Percentiles rank a stretch among this genome's conserved stretches.
These are phyloP conservation scores for Geotrichum citri-aurantii DNA, from an alignment of 1,139 yeast species.

Conservation along the genomic window DNA sequence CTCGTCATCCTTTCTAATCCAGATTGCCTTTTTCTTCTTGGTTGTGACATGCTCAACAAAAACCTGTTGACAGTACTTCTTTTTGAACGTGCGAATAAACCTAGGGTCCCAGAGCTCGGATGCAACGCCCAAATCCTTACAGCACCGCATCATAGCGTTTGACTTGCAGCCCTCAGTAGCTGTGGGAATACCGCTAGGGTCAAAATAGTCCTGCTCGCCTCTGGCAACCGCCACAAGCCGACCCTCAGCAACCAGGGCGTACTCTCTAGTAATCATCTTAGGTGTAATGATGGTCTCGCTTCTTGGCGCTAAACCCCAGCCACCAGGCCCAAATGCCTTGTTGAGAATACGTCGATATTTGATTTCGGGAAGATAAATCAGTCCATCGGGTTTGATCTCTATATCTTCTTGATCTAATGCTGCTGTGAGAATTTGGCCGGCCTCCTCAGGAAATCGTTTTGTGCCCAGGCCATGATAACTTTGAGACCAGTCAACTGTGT, in stretches of 20 bases:
- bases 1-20: conserved; percentile 77
- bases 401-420: conserved; percentile 64
- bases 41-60: conserved; percentile 81
- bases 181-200: conserved; percentile 81
- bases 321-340: conserved; percentile 95
- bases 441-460: conserved; percentile 59
- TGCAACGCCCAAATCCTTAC: conserved; percentile 94
- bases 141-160: conserved; percentile 95
- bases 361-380: conserved; percentile 86
- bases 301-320: conserved; percentile 96
- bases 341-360: conserved; percentile 85
- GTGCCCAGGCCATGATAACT: conserved; percentile 61
- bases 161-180: conserved; percentile 97
- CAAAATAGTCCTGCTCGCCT: conserved; percentile 92
- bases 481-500: conserved; percentile 27
- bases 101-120: conserved; percentile 96
- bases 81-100: conserved; percentile 76
- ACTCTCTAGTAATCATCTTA: conserved; percentile 72
- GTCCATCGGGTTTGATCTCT: conserved; percentile 93
- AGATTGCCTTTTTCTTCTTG: conserved; percentile 74
- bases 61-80: conserved; percentile 68
- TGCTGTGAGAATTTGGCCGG: conserved; percentile 54
- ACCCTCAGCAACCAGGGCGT: conserved; percentile 81
- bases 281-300: conserved; percentile 73
- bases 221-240: conserved; percentile 86